Evolutionary conservation across 2,329 filamentous ascomycete genomes (phyloP).

Genomic region (Chalara sp.): DNA sequence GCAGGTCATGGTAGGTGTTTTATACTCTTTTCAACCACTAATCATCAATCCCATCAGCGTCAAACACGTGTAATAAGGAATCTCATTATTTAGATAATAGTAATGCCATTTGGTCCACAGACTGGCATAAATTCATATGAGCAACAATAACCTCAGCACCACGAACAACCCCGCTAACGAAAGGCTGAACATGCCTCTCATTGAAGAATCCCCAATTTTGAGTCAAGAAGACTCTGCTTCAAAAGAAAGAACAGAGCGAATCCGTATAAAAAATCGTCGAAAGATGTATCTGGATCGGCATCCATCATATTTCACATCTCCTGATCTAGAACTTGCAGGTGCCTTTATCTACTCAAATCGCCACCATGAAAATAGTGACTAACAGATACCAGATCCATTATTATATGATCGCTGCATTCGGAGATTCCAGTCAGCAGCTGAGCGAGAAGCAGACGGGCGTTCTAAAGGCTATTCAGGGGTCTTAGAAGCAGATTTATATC

Average conservation of each 20-base stretch:
- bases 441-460: constrained; percentile 28
- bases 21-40: too few relatives aligned
- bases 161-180: constrained; percentile 2
- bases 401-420: constrained; percentile 29
- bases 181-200: constrained; percentile 20
- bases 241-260: constrained; percentile 12
- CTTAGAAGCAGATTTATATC: constrained; percentile 28
- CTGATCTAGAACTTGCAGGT: constrained; percentile 28
- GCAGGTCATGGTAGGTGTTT: too few relatives aligned
- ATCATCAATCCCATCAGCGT: too few relatives aligned
- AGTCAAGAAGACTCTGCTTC: neutral
- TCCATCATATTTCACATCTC: constrained; percentile 27
- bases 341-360: neutral
- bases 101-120: too few relatives aligned
- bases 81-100: too few relatives aligned
- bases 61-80: too few relatives aligned
- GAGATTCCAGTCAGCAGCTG: constrained; percentile 25
- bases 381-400: constrained; percentile 25
- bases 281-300: constrained; percentile 28
- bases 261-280: constrained; percentile 26
- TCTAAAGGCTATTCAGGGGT: constrained; percentile 29
- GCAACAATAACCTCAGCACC: too few relatives aligned
- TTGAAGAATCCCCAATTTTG: constrained; percentile 8
- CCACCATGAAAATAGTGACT: constrained; percentile 4
- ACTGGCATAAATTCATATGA: too few relatives aligned